These are phyloP conservation scores for Mytilinidion resinicola DNA, from an alignment of 495 filamentous ascomycete genomes.

Conservation along the genomic window DNA sequence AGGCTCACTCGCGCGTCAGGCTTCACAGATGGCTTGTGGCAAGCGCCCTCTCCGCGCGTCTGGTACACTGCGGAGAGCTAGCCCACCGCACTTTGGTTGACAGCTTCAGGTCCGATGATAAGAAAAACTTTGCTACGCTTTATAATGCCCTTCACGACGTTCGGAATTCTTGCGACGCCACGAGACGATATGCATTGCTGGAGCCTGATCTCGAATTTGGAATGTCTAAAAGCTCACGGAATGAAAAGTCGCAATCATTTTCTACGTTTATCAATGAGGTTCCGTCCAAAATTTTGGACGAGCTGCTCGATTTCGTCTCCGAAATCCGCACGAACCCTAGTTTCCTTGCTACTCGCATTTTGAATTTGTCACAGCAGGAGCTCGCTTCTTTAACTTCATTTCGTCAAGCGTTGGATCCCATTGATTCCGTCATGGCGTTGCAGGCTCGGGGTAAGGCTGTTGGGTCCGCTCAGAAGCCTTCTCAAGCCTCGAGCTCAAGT, in stretches of 20 bases:
- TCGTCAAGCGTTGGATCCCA: conserved; percentile 67
- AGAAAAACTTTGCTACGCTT: conserved; percentile 75
- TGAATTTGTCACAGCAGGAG: conserved; percentile 64
- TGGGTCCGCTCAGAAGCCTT: conserved; percentile 43
- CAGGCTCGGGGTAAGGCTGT: conserved; percentile 47
- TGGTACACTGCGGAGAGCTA: conserved; percentile 69
- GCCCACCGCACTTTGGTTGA: conserved; percentile 81
- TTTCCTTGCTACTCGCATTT: conserved; percentile 76
- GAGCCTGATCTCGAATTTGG: conserved; percentile 60
- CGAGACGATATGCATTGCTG: conserved; percentile 58
- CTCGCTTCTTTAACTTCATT: conserved; percentile 66
- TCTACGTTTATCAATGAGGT: conserved; percentile 76
- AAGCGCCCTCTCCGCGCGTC: conserved; percentile 70
- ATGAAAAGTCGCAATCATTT: conserved; percentile 36
- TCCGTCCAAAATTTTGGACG: conserved; percentile 64
- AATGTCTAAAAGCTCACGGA: conserved; percentile 32
- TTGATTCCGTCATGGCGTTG: conserved; percentile 74
- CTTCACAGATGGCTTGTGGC: conserved; percentile 53
- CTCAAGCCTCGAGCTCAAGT: conserved; percentile 46
- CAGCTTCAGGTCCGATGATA: conserved; percentile 81
- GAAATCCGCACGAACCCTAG: conserved; percentile 77
- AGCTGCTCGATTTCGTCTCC: conserved; percentile 70
- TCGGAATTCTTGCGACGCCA: conserved; percentile 73
- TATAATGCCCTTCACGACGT: conserved; percentile 88
- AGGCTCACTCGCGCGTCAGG: conserved; percentile 57